Base-by-base conservation (phyloP, 257 asterid species). In the Jacaranda mimosifolia region DNA sequence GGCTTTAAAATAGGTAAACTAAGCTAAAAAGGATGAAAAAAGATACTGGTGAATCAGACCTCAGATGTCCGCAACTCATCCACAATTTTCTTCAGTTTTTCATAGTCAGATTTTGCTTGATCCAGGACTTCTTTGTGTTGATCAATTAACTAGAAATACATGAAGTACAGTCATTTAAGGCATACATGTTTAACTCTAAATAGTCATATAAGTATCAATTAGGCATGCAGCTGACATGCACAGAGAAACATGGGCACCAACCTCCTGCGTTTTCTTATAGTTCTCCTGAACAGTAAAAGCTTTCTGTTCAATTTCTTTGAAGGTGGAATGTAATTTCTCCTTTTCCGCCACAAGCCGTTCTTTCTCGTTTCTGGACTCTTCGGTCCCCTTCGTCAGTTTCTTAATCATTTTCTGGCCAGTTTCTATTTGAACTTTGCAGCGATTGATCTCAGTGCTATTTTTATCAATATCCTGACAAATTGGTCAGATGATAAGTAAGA, bases 21-120 rank as follows among this genome's bases (percentile, higher is more conserved):
- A 56, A 63, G 70, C 51, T 78, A 70, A 75, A 49, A 26, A 52
- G 14, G 36, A 68, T 6, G 48, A n/a, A 52, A 39, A 40, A 32
- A 63, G 15, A 62, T 68, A 73, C 69, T 38, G 12, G 49, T 13
- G 21, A 52, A 80, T 72, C 77, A 65, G 74, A 93, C 99, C 98
- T 93, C 96, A 73, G 97, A 87, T 38, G 99, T 82, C 70, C 97
- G 91, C 91, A 93, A 63, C 76, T 81, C 91, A 82, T 96, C 99
- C 81, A 96, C 92, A 73, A 86, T 80, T 85, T 88, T 96, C 88
- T 93, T 96, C 83, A 91, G 73, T 19, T 84, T 85, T 68, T 93
- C 99, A 77, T 96, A 88, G 75, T 93, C 94, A 45, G 87, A 79
- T 81, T 89, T 91, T 69, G 98, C 92, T 75, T 88, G 78, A 74